Evolutionary conservation across 305 asterid species (phyloP), one percentile per base, ranked within the genome.

Genomic region (Stenogyne calaminthoides): DNA sequence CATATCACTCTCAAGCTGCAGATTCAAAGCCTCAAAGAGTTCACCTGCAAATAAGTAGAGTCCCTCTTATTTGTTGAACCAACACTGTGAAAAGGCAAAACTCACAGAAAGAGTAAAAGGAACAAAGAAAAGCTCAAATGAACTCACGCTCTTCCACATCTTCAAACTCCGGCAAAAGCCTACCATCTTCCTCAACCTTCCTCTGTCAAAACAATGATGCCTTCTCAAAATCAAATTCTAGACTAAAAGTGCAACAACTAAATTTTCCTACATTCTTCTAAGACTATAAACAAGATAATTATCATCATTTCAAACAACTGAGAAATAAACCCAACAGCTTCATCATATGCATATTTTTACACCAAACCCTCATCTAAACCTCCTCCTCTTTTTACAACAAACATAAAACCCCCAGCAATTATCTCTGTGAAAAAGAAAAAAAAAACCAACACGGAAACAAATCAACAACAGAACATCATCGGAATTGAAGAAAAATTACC

Each of bases 111-210:
- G 32, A 6, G 46, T 11, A 40, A 27, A 58, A 58, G 9, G 47
- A 57, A 55, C 49, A 12, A 55, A 70, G 36, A 73, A 67, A 75
- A 7, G 44, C 55, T 27, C 5, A 1, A 39, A 42, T 36, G 36
- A 51, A 78, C 91, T 80, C 81, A 93, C 98, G 88, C 81, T 93
- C 98, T 75, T 93, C 97, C 10, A 67, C 92, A 72, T 93, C 96
- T 6, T 91, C 95, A 76, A 93, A 93, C 79, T 91, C 98, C 5
- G 98, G 97, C 76, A 91, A 70, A 76, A 79, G 88, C 84, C 67
- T 84, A 55, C 98, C 97, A 71, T 87, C 91, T 75, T 86, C 93
- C 61, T 83, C 87, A 73, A 88, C 85, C 75, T 80, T 91, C 80
- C 76, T 89, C 98, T 91, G 92, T 74, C 20, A 63, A 84, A 75